Evolutionary conservation across 441 rosid species (phyloP).

Genomic region (Populus trichocarpa): DNA sequence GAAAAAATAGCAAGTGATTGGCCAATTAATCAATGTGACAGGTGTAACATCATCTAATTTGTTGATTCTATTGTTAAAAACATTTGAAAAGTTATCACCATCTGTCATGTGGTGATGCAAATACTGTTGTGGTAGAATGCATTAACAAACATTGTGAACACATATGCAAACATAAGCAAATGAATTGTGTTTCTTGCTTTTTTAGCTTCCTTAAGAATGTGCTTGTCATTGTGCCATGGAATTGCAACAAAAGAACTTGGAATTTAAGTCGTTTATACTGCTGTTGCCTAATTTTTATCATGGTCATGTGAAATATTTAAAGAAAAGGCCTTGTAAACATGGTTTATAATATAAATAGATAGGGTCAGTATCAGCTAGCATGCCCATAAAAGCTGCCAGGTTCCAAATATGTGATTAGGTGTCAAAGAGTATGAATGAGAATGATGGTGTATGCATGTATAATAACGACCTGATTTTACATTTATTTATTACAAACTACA

Average conservation of each 20-base stretch:
- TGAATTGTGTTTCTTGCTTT: slow-evolving; percentile 10
- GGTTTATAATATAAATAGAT: not conserved
- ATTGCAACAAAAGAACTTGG: slow-evolving; percentile 1
- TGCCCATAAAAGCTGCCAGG: not conserved
- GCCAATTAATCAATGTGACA: not conserved
- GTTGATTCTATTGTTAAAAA: not conserved
- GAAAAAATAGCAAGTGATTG: not conserved
- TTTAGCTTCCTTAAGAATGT: slow-evolving; percentile 3
- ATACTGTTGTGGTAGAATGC: not conserved
- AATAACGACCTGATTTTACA: not conserved
- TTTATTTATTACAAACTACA: not conserved
- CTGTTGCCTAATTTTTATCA: not conserved
- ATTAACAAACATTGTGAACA: not conserved
- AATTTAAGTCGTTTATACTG: not conserved
- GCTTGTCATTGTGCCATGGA: not conserved
- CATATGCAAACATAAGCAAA: not conserved
- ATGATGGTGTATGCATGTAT: not conserved
- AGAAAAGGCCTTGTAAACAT: not conserved
- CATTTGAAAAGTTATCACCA: not conserved
- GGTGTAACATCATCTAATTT: not conserved
- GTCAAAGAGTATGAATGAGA: not conserved
- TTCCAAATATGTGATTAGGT: not conserved
- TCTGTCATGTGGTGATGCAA: not conserved
- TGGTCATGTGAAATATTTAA: not conserved
- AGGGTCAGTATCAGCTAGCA: not conserved